These are phyloP conservation scores for Penicillium hesseltinei DNA, from an alignment of 2,329 filamentous ascomycete genomes.

Conservation along the genomic window DNA sequence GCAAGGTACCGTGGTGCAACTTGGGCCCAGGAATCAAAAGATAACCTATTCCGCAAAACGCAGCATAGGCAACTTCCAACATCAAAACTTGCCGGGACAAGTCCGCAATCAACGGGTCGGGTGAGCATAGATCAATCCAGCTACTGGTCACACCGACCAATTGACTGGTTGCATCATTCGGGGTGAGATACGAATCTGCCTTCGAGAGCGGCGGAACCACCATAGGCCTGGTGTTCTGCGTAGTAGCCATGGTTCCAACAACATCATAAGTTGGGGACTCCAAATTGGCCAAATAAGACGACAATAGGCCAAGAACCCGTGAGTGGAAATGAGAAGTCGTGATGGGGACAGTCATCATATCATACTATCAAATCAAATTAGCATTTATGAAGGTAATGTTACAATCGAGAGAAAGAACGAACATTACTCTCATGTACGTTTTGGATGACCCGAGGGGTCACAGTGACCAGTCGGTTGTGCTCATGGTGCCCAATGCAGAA, in stretches of 20 bases:
- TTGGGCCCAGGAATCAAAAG: slow-evolving; percentile 78
- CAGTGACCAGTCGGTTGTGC: slow-evolving; percentile 49
- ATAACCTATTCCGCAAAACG: slow-evolving; percentile 86
- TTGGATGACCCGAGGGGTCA: slow-evolving; percentile 52
- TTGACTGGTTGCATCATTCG: slow-evolving; percentile 76
- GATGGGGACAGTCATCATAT: slow-evolving; percentile 63
- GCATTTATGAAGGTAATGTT: background rate
- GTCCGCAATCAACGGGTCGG: slow-evolving; percentile 77
- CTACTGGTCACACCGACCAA: slow-evolving; percentile 78
- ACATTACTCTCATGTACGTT: slow-evolving; percentile 59
- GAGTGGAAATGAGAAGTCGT: slow-evolving; percentile 61
- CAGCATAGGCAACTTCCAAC: slow-evolving; percentile 89
- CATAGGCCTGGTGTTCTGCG: slow-evolving; percentile 41
- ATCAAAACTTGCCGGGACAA: slow-evolving; percentile 87
- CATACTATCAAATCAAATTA: slow-evolving; percentile 50
- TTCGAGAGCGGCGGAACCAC: slow-evolving; percentile 43
- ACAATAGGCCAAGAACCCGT: slow-evolving; percentile 54
- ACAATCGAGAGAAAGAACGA: slow-evolving; percentile 14
- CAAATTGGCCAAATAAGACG: slow-evolving; percentile 49
- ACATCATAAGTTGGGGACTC: slow-evolving; percentile 37
- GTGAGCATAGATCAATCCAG: slow-evolving; percentile 87
- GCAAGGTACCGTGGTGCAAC: slow-evolving; percentile 55
- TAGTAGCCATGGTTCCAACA: slow-evolving; percentile 40
- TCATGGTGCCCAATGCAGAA: slow-evolving; percentile 65
- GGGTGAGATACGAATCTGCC: slow-evolving; percentile 63